Percentiles rank a stretch among this genome's conserved stretches.
These are phyloP conservation scores for Penicillium mononematosum DNA, from an alignment of 495 filamentous ascomycete genomes.

Conservation along the genomic window DNA sequence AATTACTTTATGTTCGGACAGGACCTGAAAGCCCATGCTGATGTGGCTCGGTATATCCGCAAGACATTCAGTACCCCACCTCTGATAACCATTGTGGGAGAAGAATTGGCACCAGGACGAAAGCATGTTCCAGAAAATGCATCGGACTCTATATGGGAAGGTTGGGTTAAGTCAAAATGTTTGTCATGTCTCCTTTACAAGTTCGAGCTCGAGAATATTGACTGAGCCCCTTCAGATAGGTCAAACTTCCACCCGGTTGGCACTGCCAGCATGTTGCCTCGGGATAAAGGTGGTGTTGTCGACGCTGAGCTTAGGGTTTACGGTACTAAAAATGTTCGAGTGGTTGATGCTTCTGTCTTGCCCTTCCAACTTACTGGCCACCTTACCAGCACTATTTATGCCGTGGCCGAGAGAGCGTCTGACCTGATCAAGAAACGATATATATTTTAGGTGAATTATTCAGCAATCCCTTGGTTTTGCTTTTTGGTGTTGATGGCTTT, in stretches of 20 bases:
- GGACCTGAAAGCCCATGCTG: constrained; percentile 22
- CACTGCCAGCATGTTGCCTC: constrained; percentile 57
- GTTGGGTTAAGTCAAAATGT: constrained; percentile 26
- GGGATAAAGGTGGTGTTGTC: constrained; percentile 51
- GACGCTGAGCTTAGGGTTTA: constrained; percentile 46
- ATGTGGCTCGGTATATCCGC: constrained; percentile 27
- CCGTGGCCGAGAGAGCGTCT: constrained; percentile 57
- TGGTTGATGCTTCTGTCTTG: constrained; percentile 57
- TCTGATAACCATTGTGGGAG: constrained; percentile 20
- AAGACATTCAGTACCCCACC: constrained; percentile 17
- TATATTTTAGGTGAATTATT: constrained; percentile 5
- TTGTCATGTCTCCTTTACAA: constrained; percentile 12
- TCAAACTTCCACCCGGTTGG: constrained; percentile 44
- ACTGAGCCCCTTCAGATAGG: constrained; percentile 28
- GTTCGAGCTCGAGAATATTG: not conserved
- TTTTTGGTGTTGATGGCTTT: too few relatives aligned
- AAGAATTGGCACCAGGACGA: constrained; percentile 22
- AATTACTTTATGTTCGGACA: constrained; percentile 28
- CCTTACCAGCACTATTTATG: constrained; percentile 54
- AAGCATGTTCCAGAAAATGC: constrained; percentile 20
- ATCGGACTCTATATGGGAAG: constrained; percentile 15
- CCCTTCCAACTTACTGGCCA: constrained; percentile 56
- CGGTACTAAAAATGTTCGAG: constrained; percentile 46
- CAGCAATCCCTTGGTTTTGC: too few relatives aligned
- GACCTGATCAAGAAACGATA: constrained; percentile 36